phyloP scores from a whole-genome alignment of 1,284 basidiomycete species.

The Limonomyces culmigenus region DNA sequence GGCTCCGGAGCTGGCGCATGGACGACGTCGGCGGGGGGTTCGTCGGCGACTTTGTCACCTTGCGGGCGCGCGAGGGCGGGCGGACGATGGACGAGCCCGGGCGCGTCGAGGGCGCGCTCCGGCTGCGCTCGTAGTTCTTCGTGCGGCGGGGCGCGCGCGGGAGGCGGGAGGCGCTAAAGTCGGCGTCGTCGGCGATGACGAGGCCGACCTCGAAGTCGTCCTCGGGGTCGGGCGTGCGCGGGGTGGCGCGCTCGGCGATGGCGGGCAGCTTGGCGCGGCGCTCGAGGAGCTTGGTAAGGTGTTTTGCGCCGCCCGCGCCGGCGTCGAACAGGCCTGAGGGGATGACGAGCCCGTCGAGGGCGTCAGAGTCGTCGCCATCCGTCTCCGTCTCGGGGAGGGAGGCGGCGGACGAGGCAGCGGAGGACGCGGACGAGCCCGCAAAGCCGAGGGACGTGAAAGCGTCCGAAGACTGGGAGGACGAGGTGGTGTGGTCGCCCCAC shows the following conservation, averaged over 20 bases:
- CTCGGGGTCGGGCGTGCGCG: slow-evolving; percentile 45
- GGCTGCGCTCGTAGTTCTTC: slow-evolving; percentile 11
- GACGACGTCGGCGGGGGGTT: slow-evolving; percentile 49
- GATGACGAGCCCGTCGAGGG: slow-evolving; percentile 63
- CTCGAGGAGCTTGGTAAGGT: slow-evolving; percentile 58
- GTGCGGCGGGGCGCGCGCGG: slow-evolving; percentile 24
- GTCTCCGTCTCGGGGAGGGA: slow-evolving; percentile 50
- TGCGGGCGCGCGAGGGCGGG: slow-evolving; percentile 26
- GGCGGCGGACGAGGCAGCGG: slow-evolving; percentile 46
- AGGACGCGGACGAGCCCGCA: slow-evolving; percentile 50
- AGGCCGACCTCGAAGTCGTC: slow-evolving; percentile 73
- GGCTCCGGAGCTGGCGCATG: slow-evolving; percentile 46
- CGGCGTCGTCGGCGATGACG: slow-evolving; percentile 62
- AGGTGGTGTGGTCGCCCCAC: slow-evolving; percentile 68
- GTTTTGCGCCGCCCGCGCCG: slow-evolving; percentile 35
- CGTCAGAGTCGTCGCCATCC: slow-evolving; percentile 56
- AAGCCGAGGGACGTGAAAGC: slow-evolving; percentile 64
- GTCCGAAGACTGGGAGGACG: slow-evolving; percentile 69
- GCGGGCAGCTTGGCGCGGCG: slow-evolving; percentile 46
- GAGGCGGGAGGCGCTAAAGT: slow-evolving; percentile 61
- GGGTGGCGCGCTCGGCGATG: slow-evolving; percentile 28
- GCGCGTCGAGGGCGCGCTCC: slow-evolving; percentile 33
- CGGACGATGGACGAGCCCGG: slow-evolving; percentile 30
- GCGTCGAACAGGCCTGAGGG: slow-evolving; percentile 59
- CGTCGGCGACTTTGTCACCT: slow-evolving; percentile 50